A percentile compares a stretch with the other conserved stretches of the same genome.
phyloP scores from a whole-genome alignment of 495 filamentous ascomycete genomes.

The Darksidea phi region DNA sequence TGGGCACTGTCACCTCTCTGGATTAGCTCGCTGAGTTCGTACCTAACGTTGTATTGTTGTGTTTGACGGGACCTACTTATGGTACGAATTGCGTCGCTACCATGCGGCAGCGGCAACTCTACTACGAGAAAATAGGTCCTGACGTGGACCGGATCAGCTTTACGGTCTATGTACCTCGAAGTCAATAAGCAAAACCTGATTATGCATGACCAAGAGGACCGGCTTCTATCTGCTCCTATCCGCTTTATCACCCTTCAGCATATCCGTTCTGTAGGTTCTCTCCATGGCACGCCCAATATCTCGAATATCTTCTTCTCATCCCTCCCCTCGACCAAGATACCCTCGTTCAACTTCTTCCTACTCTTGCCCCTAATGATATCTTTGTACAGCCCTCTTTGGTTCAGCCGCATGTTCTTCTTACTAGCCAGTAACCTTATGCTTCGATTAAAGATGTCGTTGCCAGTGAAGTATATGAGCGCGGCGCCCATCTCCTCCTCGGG shows the following conservation, averaged over 20 bases:
- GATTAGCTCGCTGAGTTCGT: too few relatives aligned
- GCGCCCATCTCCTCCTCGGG: constrained; percentile 80
- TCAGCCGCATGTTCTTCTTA: constrained; percentile 81
- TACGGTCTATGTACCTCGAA: too few relatives aligned
- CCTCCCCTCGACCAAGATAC: constrained; percentile 69
- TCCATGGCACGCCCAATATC: constrained; percentile 82
- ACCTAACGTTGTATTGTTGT: too few relatives aligned
- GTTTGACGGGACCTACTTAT: too few relatives aligned
- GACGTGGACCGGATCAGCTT: too few relatives aligned
- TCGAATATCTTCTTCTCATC: constrained; percentile 85
- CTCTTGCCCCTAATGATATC: constrained; percentile 65
- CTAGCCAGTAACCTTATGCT: constrained; percentile 79
- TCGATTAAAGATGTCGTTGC: constrained; percentile 95
- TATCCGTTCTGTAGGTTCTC: constrained; percentile 45
- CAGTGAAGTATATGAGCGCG: constrained; percentile 91
- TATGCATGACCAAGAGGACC: too few relatives aligned
- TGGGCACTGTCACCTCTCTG: too few relatives aligned
- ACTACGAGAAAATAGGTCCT: too few relatives aligned
- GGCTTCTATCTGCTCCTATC: too few relatives aligned
- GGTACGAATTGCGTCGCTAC: too few relatives aligned
- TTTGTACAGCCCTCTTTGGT: constrained; percentile 78
- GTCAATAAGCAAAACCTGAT: too few relatives aligned
- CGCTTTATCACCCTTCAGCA: constrained; percentile 7
- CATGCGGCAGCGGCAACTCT: too few relatives aligned
- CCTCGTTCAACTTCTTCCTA: constrained; percentile 65